Evolutionary conservation across 2,329 filamentous ascomycete genomes (phyloP).

Genomic region (Exophiala oligosperma): DNA sequence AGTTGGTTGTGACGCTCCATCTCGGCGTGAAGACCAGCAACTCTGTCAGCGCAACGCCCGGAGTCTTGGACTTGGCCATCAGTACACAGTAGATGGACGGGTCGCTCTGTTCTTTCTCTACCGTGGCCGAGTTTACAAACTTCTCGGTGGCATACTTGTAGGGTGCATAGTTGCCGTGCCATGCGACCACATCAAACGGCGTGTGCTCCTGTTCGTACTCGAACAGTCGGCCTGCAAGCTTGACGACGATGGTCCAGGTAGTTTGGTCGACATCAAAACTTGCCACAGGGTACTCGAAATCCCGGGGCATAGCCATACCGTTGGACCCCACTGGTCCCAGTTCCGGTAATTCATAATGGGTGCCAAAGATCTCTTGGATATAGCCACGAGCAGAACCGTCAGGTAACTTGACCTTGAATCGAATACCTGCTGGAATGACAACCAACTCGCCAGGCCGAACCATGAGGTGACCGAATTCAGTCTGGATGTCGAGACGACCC

Average conservation of each 20-base stretch:
- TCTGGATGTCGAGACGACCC: slow-evolving; percentile 65
- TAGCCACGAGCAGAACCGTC: slow-evolving; percentile 65
- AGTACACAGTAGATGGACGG: slow-evolving; percentile 42
- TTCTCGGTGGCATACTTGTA: slow-evolving; percentile 45
- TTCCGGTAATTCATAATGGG: slow-evolving; percentile 65
- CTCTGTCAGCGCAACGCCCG: slow-evolving; percentile 36
- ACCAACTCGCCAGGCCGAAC: slow-evolving; percentile 67
- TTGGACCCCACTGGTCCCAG: slow-evolving; percentile 67
- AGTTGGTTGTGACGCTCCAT: slow-evolving; percentile 40
- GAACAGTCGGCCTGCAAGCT: slow-evolving; percentile 64
- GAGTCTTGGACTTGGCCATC: slow-evolving; percentile 25
- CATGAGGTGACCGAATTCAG: slow-evolving; percentile 64
- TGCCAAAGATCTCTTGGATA: slow-evolving; percentile 65
- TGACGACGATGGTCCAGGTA: slow-evolving; percentile 45
- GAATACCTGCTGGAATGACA: slow-evolving; percentile 66
- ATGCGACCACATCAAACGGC: slow-evolving; percentile 70
- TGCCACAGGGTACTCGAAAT: slow-evolving; percentile 64
- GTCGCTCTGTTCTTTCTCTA: slow-evolving; percentile 42
- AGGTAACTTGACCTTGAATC: slow-evolving; percentile 57
- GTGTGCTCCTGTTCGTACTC: slow-evolving; percentile 61
- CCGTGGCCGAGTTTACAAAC: slow-evolving; percentile 41
- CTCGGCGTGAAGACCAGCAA: slow-evolving; percentile 41
- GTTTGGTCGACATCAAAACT: slow-evolving; percentile 58
- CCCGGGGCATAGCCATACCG: slow-evolving; percentile 63
- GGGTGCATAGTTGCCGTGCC: slow-evolving; percentile 64